Conservation (phyloP, 2,329 filamentous ascomycete genomes). For the Thelonectria rubi region DNA sequence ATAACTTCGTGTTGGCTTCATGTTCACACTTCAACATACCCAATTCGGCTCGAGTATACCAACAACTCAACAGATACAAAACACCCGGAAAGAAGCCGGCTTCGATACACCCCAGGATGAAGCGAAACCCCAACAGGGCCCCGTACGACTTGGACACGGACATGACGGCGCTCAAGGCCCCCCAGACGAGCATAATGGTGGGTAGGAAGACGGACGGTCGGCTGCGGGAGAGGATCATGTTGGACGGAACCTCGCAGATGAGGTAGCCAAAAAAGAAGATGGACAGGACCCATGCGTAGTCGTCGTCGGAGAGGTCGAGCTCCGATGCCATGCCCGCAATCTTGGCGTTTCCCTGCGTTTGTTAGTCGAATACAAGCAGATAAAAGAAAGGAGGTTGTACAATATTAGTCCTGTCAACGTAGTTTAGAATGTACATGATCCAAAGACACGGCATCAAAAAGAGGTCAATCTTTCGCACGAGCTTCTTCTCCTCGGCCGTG, state of each 20-base stretch:
- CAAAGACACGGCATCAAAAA: conserved; percentile 59
- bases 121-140: conserved; percentile 48
- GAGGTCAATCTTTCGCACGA: conserved; percentile 56
- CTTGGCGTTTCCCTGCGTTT: conserved; percentile 22
- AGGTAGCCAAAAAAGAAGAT: conserved; percentile 63
- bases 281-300: conserved; percentile 14
- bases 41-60: conserved; percentile 58
- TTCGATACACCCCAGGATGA: conserved; percentile 65
- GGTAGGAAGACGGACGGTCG: conserved; percentile 71
- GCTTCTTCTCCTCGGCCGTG: conserved; percentile 44
- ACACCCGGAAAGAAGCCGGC: conserved; percentile 69
- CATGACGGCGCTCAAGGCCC: conserved; percentile 43
- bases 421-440: conserved; percentile 40
- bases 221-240: conserved; percentile 59
- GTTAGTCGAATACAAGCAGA: not conserved
- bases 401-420: conserved; percentile 41
- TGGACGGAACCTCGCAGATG: conserved; percentile 62
- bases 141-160: conserved; percentile 41
- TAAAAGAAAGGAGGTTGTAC: conserved; percentile 11
- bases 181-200: conserved; percentile 67
- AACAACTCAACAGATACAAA: conserved; percentile 69
- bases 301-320: conserved; percentile 9
- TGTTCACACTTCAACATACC: not conserved
- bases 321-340: conserved; percentile 19
- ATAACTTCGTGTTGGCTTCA: too few species aligned